Conservation (phyloP, 2,329 filamentous ascomycete species). For the Arthrobotrys musiformis region DNA sequence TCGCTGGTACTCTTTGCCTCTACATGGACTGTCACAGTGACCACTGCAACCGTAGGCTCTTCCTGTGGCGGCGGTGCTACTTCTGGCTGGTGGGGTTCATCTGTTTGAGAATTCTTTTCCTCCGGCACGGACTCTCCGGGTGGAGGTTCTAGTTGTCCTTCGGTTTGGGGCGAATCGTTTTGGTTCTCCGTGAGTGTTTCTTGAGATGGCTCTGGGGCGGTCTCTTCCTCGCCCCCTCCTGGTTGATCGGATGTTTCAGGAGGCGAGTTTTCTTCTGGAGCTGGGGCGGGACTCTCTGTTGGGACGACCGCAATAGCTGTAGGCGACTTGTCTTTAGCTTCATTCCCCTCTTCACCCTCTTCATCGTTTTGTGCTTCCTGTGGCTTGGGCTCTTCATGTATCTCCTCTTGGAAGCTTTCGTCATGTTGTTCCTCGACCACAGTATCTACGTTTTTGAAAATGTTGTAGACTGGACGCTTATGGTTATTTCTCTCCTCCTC, state of each 20-base stretch:
- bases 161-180: neutral
- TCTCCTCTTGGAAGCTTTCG: neutral
- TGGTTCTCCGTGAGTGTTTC: neutral
- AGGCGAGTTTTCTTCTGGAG: conserved; percentile 2
- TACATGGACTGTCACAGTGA: conserved; percentile 27
- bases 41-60: neutral
- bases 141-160: neutral
- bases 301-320: neutral
- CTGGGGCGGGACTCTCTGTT: neutral
- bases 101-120: neutral
- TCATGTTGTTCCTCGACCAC: conserved; percentile 13
- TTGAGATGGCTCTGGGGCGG: neutral
- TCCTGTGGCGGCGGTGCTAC: neutral
- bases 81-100: neutral
- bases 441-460: conserved; percentile 11
- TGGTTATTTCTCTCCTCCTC: neutral
- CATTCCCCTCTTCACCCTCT: neutral
- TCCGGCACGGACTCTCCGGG: neutral
- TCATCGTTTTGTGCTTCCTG: neutral
- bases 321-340: neutral
- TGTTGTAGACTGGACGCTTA: conserved; percentile 7
- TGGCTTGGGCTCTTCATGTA: neutral
- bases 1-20: neutral
- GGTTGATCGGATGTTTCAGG: neutral
- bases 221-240: conserved; percentile 1